Percentiles rank a stretch among this genome's conserved stretches.
Evolutionary conservation across 2,329 filamentous ascomycete genomes (phyloP).

Genomic region (Alternaria panax): DNA sequence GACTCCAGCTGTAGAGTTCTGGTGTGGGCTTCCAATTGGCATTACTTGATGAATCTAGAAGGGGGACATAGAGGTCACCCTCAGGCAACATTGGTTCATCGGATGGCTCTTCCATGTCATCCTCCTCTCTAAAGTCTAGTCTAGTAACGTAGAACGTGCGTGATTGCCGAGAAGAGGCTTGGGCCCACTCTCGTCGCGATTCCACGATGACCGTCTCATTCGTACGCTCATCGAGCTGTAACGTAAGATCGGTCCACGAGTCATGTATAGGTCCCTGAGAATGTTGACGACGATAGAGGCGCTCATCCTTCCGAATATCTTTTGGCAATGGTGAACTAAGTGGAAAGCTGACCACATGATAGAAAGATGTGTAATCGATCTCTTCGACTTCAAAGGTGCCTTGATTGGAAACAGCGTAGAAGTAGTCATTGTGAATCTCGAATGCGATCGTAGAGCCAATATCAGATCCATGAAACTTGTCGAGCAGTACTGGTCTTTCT

Average conservation of each 20-base stretch:
- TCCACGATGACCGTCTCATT: conserved; percentile 70
- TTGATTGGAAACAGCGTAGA: conserved; percentile 75
- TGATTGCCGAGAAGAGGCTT: conserved; percentile 62
- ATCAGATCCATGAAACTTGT: conserved; percentile 68
- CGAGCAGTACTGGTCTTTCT: conserved; percentile 60
- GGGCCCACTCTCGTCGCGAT: conserved; percentile 71
- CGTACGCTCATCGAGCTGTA: conserved; percentile 67
- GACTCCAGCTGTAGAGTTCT: conserved; percentile 52
- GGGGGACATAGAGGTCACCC: conserved; percentile 36
- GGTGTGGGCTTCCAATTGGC: conserved; percentile 50
- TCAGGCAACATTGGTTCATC: conserved; percentile 29
- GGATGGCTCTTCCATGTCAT: conserved; percentile 4
- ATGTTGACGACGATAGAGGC: conserved; percentile 71
- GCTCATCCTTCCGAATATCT: conserved; percentile 54
- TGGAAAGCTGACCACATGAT: conserved; percentile 70
- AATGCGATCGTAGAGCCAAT: conserved; percentile 75
- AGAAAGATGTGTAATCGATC: conserved; percentile 72
- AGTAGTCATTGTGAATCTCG: conserved; percentile 69
- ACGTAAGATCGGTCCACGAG: conserved; percentile 72
- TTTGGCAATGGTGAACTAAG: conserved; percentile 56
- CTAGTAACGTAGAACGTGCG: conserved; percentile 71
- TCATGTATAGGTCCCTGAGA: conserved; percentile 76
- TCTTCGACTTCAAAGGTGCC: conserved; percentile 68
- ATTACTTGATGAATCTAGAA: conserved; percentile 44
- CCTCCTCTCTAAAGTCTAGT: conserved; percentile 52